Evolutionary conservation across 495 filamentous ascomycete genomes (phyloP), one percentile per base, ranked within the genome.

Genomic region (Beverwykella pulmonaria): DNA sequence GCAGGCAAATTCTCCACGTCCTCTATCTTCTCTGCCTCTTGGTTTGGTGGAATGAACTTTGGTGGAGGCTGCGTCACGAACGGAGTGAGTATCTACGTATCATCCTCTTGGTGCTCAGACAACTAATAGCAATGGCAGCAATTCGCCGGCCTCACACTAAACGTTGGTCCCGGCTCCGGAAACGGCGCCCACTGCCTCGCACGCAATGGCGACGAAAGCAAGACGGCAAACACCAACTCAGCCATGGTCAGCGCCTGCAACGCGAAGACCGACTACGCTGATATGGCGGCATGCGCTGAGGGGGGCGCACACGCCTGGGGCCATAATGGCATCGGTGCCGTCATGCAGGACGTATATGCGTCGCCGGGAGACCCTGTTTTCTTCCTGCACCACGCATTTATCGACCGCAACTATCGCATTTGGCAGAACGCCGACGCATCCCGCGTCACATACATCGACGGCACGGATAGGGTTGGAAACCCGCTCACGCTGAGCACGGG

Each of bases 331-430:
- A 83, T 89, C 54, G 88, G 76, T 25, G 87, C 83, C 47, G 83
- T 68, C 41, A 68, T 82, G 82, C 4, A 78, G 81, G 87, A 89
- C 72, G 66, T 83, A 30, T 88, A 79, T 65, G 79, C 78, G 22
- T 85, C 81, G 29, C 82, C 87, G 6, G 83, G 83, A 7, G 89
- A 91, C 65, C 88, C 88, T 12, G 82, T 79, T 19, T 91, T 91
- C 75, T 91, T 78, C 70, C 80, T 87, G 20, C 88, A 90, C 73
- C 88, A 92, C 73, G 83, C 79, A 9, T 83, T 85, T 79, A 82
- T 92, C 57, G 89, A 92, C 74, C 83, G 84, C 47, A 74, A 86
- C 8, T 91, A 82, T 79, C 87, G 85, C 81, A 84, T 87, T 36
- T 91, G 89, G 88, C 87, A 91, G 77, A 82, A 79, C 65, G 46